Evolutionary conservation across 768 basidiomycete genomes (phyloP).

Genomic region (Lactarius tabidus): DNA sequence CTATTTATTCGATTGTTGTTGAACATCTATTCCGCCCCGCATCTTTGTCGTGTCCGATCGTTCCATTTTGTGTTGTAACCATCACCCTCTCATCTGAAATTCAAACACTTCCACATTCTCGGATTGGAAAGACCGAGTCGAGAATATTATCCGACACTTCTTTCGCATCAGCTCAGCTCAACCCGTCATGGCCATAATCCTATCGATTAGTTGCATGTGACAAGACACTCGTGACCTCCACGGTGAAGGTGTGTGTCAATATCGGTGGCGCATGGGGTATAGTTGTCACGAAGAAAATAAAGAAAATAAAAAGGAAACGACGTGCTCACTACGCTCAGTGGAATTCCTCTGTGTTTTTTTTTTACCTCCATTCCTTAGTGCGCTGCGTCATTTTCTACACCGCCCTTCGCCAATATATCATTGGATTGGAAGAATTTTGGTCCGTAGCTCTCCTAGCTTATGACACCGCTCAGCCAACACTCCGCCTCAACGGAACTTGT

Average conservation of each 20-base stretch:
- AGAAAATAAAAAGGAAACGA: not conserved
- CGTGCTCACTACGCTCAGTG: not conserved
- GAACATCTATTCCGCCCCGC: not conserved
- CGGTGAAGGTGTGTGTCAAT: not conserved
- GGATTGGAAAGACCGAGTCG: not conserved
- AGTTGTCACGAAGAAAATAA: not conserved
- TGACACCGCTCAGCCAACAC: not conserved
- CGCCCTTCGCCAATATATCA: not conserved
- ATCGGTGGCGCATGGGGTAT: not conserved
- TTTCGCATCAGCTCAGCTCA: not conserved
- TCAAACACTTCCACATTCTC: not conserved
- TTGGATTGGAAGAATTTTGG: not conserved
- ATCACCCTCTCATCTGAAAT: conserved; percentile 3
- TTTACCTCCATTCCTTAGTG: not conserved
- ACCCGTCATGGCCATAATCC: not conserved
- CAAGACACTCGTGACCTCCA: not conserved
- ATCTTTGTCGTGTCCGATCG: not conserved
- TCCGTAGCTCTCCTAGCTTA: not conserved
- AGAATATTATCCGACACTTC: not conserved
- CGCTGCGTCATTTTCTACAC: not conserved
- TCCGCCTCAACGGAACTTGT: not conserved
- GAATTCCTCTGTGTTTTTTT: not conserved
- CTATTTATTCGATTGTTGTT: conserved; percentile 1
- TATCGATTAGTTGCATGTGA: not conserved
- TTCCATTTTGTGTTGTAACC: conserved; percentile 15